phyloP scores from a whole-genome alignment of 768 basidiomycete species.

The Termitomyces sp. region DNA sequence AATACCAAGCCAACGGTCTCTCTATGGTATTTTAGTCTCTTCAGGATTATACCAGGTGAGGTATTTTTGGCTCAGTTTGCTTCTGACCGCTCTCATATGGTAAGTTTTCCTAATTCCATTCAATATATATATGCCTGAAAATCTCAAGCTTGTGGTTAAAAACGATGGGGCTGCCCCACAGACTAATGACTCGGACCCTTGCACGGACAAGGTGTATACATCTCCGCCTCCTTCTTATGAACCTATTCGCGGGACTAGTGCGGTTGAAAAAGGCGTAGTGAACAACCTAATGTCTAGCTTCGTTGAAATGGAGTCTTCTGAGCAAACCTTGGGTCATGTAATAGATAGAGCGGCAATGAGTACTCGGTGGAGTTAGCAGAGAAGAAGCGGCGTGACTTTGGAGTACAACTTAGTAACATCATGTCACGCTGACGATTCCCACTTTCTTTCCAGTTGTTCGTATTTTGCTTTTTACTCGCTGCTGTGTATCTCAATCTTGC shows the following conservation, averaged over 20 bases:
- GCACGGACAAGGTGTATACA: slow-evolving; percentile 22
- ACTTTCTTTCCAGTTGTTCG: slow-evolving; percentile 6
- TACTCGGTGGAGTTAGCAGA: neutral
- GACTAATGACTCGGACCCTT: neutral
- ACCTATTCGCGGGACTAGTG: slow-evolving; percentile 38
- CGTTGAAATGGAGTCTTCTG: slow-evolving; percentile 38
- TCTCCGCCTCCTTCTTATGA: slow-evolving; percentile 45
- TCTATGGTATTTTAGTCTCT: slow-evolving; percentile 34
- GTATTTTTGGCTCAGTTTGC: slow-evolving; percentile 56
- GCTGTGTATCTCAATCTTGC: slow-evolving; percentile 4
- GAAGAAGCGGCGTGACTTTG: slow-evolving; percentile 3
- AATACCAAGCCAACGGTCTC: neutral
- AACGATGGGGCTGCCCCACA: neutral
- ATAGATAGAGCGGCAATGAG: slow-evolving; percentile 20
- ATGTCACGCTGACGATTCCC: slow-evolving; percentile 13
- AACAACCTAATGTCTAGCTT: slow-evolving; percentile 58
- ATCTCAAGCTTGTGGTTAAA: slow-evolving; percentile 5
- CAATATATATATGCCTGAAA: neutral
- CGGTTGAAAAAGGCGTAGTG: slow-evolving; percentile 28
- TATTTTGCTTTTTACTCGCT: slow-evolving; percentile 6
- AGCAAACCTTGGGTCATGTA: slow-evolving; percentile 35
- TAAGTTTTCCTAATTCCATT: slow-evolving; percentile 18
- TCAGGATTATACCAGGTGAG: slow-evolving; percentile 52
- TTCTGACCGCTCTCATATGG: slow-evolving; percentile 77
- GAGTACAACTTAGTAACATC: slow-evolving; percentile 10